Evolutionary conservation across 257 asterid species (phyloP).

Genomic region (Petrea volubilis): DNA sequence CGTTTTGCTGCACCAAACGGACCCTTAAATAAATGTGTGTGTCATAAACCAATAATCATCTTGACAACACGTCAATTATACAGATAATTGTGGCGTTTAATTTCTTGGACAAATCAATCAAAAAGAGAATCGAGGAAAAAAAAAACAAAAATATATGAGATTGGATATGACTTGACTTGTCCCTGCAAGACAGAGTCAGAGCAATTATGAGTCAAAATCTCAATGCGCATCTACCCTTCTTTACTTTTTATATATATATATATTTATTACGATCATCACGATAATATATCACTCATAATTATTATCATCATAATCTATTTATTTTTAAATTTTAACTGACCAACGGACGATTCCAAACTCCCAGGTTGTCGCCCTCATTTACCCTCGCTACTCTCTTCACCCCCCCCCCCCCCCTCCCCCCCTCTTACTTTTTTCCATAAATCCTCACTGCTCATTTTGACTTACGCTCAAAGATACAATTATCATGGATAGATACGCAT

Average conservation of each 20-base stretch:
- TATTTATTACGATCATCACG: background rate
- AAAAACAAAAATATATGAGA: too few relatives aligned
- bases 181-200: slow-evolving; percentile 12
- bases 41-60: background rate
- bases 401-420: too few relatives aligned
- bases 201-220: slow-evolving; percentile 36
- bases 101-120: slow-evolving; percentile 36
- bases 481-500: background rate
- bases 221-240: slow-evolving; percentile 13
- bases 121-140: slow-evolving; percentile 12
- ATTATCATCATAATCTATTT: background rate
- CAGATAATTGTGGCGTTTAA: background rate
- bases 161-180: slow-evolving; percentile 42
- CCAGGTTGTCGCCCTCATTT: slow-evolving; percentile 12
- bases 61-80: background rate
- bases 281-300: slow-evolving; percentile 9
- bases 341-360: slow-evolving; percentile 26
- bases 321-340: slow-evolving; percentile 16
- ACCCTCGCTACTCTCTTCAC: too few relatives aligned
- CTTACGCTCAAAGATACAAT: background rate
- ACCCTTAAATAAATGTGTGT: background rate
- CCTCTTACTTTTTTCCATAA: too few relatives aligned
- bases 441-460: background rate
- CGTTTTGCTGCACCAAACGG: background rate
- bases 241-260: background rate